A percentile compares a stretch with the other conserved stretches of the same genome.
These are phyloP conservation scores for Domatiomyces catenatus DNA, from an alignment of 2,329 filamentous ascomycete genomes.

Conservation along the genomic window DNA sequence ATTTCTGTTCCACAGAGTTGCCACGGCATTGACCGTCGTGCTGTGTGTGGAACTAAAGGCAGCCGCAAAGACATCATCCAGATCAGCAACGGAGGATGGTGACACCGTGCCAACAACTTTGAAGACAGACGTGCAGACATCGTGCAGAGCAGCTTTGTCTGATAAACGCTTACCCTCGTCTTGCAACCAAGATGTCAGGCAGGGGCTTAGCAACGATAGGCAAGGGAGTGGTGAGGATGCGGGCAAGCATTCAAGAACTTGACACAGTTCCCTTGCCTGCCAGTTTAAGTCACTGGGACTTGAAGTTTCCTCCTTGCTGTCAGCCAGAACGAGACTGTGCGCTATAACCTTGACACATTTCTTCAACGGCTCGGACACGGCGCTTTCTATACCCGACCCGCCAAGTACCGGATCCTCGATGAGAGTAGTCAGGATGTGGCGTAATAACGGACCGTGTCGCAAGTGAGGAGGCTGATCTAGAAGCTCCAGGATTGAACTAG, in stretches of 20 bases:
- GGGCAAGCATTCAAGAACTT: neutral
- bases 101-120: conserved; percentile 4
- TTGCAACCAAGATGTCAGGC: conserved; percentile 23
- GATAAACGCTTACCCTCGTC: conserved; percentile 14
- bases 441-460: neutral
- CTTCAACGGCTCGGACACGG: neutral
- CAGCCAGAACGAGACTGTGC: neutral
- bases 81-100: conserved; percentile 31
- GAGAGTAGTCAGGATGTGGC: neutral
- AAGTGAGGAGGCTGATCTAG: neutral
- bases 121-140: conserved; percentile 1
- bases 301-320: neutral
- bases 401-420: neutral
- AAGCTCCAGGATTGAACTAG: neutral
- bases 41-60: conserved; percentile 39
- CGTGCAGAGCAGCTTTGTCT: neutral
- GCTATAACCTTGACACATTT: neutral
- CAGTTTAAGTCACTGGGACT: neutral
- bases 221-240: neutral
- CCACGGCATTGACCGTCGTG: conserved; percentile 35
- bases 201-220: conserved; percentile 1
- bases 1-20: conserved; percentile 53
- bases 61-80: conserved; percentile 33
- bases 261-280: neutral
- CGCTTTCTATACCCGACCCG: neutral